Conservation (phyloP, 108 stramenopile genomes). For the Schizochytrium sp. region DNA sequence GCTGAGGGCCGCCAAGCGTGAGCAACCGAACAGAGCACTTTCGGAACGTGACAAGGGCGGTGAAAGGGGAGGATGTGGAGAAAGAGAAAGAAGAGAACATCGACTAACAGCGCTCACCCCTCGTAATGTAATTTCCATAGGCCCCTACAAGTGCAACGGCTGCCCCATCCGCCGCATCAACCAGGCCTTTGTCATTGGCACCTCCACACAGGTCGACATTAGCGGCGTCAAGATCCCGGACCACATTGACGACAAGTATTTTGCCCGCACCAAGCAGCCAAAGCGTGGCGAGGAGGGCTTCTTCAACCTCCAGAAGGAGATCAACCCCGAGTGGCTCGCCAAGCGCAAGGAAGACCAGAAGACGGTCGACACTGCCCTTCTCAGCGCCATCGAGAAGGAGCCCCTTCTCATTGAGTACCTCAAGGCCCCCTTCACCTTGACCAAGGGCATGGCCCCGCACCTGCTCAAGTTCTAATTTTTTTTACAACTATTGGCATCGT, state of each 20-base stretch:
- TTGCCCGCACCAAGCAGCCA: conserved; percentile 46
- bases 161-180: conserved; percentile 95
- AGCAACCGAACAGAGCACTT: too few species aligned
- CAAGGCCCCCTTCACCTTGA: conserved; percentile 78
- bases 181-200: conserved; percentile 97
- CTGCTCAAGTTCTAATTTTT: conserved; percentile 84
- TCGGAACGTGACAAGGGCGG: too few species aligned
- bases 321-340: conserved; percentile 48
- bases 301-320: conserved; percentile 42
- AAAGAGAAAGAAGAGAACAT: not conserved
- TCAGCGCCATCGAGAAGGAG: conserved; percentile 61
- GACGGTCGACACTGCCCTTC: conserved; percentile 72
- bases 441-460: conserved; percentile 84
- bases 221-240: conserved; percentile 69
- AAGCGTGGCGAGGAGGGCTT: conserved; percentile 50
- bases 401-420: conserved; percentile 74
- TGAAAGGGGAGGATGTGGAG: not conserved
- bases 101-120: not conserved
- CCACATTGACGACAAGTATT: conserved; percentile 77
- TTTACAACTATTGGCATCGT: not conserved
- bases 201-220: conserved; percentile 88
- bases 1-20: conserved; percentile 16
- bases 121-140: conserved; percentile 30
- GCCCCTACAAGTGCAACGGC: conserved; percentile 97
- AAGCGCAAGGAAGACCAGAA: conserved; percentile 22